Percentiles rank a stretch among this genome's conserved stretches.
phyloP scores from a whole-genome alignment of 1,284 basidiomycete species.

The Cystobasidium sp. region DNA sequence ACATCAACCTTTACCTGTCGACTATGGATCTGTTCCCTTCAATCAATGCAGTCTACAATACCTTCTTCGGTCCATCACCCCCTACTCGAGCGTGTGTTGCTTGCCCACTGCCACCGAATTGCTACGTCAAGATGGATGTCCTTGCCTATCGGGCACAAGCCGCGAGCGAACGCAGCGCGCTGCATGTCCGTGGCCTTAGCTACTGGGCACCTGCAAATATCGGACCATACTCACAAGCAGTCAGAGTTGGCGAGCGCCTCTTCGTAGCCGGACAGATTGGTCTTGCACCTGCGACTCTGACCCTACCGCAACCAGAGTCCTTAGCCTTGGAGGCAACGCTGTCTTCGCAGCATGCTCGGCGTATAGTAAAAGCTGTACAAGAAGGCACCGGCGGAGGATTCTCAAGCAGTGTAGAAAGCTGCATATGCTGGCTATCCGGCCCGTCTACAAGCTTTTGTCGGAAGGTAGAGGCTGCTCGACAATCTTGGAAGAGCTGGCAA shows the following conservation, averaged over 20 bases:
- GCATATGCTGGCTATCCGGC: constrained; percentile 54
- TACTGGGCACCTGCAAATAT: constrained; percentile 99
- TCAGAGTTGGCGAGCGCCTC: constrained; percentile 74
- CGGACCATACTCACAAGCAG: constrained; percentile 94
- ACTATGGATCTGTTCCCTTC: constrained; percentile 75
- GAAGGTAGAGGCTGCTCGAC: background rate
- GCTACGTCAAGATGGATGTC: constrained; percentile 74
- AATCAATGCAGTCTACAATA: constrained; percentile 77
- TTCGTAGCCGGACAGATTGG: constrained; percentile 96
- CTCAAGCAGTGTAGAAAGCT: constrained; percentile 52
- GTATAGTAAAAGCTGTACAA: constrained; percentile 64
- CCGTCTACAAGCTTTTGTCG: background rate
- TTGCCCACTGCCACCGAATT: constrained; percentile 67
- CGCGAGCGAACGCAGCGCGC: constrained; percentile 65
- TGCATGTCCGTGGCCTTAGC: constrained; percentile 93
- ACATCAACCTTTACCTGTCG: constrained; percentile 83
- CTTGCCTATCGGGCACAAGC: constrained; percentile 62
- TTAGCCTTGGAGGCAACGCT: constrained; percentile 72
- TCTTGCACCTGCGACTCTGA: constrained; percentile 74
- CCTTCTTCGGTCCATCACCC: constrained; percentile 86
- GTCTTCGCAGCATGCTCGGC: constrained; percentile 76
- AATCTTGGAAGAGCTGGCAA: constrained; percentile 28
- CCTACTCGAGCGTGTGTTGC: constrained; percentile 91
- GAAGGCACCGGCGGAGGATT: constrained; percentile 30
- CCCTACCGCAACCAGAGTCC: constrained; percentile 67